Base-by-base conservation (phyloP, 768 basidiomycete species). In the Mycena rebaudengoi region DNA sequence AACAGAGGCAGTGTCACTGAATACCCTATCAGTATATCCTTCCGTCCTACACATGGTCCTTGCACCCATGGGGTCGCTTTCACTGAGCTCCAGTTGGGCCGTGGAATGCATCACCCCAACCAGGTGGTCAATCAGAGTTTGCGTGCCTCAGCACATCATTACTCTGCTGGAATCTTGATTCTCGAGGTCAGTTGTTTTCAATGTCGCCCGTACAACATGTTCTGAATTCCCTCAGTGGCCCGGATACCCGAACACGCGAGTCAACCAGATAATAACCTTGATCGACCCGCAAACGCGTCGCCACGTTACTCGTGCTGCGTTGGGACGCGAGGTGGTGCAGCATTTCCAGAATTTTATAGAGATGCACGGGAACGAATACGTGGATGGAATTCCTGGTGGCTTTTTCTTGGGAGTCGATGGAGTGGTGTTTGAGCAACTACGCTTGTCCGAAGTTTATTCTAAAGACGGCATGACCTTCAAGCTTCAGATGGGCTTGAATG, bases 31-130 rank as follows among this genome's bases (percentile, higher is more conserved):
- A 64, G 53, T 49, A 39, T 67, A 14, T 61, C 62, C 13, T 67
- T 56, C 54, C 37, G 48, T 0, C 66, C 66, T 2, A 45, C 49
- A 8, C 32, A 21, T 11, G 66, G 66, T 4, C 66, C 66, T 16
- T 67, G 66, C 66, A 50, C 40, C 4, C 25, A 28, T 37, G 66
- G 58, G 20, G 66, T 67, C 33, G 62, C 66, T 23, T 13, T 64
- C 28, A 52, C 61, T 14, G 64, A 67, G 12, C 66, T 67, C 8
- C 62, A 67, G 54, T 25, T 37, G 20, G 66, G 58, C 10, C 39
- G 26, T 5, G 46, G 53, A 14, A 60, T 64, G 66, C 8, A 30
- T 3, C n/a, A 16, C 12, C 30, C 26, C 4, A 14, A 57, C 18
- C 48, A 20, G 11, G 21, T 1, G 0, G 7, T 67, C 16, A 32